Percentiles rank a stretch among this genome's conserved stretches.
Conservation (phyloP, 1,284 basidiomycete species). For the Waitea zeae region DNA sequence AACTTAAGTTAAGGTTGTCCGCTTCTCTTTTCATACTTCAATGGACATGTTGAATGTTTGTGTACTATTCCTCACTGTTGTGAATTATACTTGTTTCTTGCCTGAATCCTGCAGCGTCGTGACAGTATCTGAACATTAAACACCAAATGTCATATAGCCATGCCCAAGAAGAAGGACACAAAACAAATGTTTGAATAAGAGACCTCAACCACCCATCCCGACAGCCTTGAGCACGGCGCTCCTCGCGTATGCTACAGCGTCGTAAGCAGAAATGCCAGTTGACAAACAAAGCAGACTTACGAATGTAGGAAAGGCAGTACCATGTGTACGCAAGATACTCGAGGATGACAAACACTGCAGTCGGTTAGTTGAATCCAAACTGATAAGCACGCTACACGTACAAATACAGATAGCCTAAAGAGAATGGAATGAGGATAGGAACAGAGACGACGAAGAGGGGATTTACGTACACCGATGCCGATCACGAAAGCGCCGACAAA, state of each 20-base stretch:
- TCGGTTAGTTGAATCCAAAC: slow-evolving; percentile 3
- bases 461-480: slow-evolving; percentile 35
- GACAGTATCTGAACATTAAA: too few species aligned
- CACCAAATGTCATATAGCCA: too few species aligned
- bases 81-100: too few species aligned
- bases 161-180: too few species aligned
- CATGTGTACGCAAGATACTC: slow-evolving; percentile 77
- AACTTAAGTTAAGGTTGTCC: too few species aligned
- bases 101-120: too few species aligned
- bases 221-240: slow-evolving; percentile 48
- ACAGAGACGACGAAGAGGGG: slow-evolving; percentile 1
- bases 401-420: slow-evolving; percentile 28
- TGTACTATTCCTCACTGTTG: too few species aligned
- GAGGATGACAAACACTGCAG: slow-evolving; percentile 65
- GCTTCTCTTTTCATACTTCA: too few species aligned
- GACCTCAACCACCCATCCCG: slow-evolving; percentile 24
- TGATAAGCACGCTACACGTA: slow-evolving; percentile 13
- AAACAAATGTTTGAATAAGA: too few species aligned
- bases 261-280: too few species aligned
- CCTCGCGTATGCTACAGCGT: slow-evolving; percentile 77
- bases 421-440: slow-evolving; percentile 3
- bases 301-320: slow-evolving; percentile 75
- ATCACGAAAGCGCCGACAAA: slow-evolving; percentile 73
- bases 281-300: too few species aligned
- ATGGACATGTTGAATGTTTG: too few species aligned